Percentiles rank a stretch among this genome's conserved stretches.
These are phyloP conservation scores for Amniculicola lignicola DNA, from an alignment of 495 filamentous ascomycete genomes.

Conservation along the genomic window DNA sequence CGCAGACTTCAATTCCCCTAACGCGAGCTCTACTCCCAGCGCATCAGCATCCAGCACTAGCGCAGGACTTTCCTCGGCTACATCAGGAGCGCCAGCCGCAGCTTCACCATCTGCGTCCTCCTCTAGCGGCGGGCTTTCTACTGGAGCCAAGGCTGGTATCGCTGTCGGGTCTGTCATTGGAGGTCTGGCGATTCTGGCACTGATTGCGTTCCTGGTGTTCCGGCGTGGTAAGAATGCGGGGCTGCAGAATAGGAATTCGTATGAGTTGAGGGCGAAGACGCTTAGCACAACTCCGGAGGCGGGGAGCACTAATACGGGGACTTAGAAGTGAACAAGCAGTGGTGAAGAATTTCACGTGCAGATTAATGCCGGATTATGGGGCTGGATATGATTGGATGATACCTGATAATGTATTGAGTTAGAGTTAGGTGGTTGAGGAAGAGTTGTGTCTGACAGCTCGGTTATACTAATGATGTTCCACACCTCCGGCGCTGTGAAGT, in stretches of 20 bases:
- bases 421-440: no score
- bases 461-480: no score
- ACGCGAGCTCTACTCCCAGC: not conserved
- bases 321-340: no score
- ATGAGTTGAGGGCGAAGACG: conserved; percentile 10
- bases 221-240: conserved; percentile 6
- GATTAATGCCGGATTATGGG: no score
- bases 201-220: not conserved
- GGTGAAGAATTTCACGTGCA: no score
- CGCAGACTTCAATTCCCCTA: conserved; percentile 29
- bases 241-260: not conserved
- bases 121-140: conserved; percentile 38
- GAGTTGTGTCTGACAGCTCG: no score
- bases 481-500: no score
- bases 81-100: conserved; percentile 20
- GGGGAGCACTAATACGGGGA: no score
- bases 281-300: not conserved
- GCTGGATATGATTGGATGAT: no score
- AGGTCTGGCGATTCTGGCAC: conserved; percentile 5
- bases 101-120: not conserved
- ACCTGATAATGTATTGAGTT: no score
- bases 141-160: conserved; percentile 49
- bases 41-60: conserved; percentile 22
- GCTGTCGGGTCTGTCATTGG: conserved; percentile 49
- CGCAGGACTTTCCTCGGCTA: not conserved